Base-by-base conservation (phyloP, 129 eudicot species). In the Sambucus nigra region DNA sequence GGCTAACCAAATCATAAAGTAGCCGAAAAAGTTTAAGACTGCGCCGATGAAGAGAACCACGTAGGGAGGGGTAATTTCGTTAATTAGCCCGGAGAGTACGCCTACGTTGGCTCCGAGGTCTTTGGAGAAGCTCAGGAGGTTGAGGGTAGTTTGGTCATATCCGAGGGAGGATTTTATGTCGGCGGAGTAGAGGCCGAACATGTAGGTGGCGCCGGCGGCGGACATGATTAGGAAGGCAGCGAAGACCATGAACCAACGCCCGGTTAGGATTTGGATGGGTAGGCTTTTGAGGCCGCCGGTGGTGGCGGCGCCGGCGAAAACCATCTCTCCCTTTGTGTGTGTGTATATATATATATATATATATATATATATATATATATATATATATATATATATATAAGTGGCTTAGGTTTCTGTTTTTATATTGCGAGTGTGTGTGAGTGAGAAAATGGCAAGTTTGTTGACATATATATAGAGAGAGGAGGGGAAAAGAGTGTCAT, bases 221-320 rank as follows among this genome's bases (percentile, higher is more conserved):
- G 94, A 60, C 94, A 87, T 82, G 76, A 87, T 80, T 11, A 87
- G 74, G 31, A 84, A 74, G 61, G 96, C 71, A 51, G 86, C 87
- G 8, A 82, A 76, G 55, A 87, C 78, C 96, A 87, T 82, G 77
- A 87, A 87, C 96, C 96, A 87, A 60, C 88, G 79, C 11, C 96
- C 86, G n/a, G 60, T 72, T 21, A 82, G 13, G 46, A 87, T 76
- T 46, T 69, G 88, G 38, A 73, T 51, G 57, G 75, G 40, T 0
- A 86, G 56, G 63, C 32, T 51, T 20, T 52, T 57, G 6, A 57
- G 33, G 39, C 64, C 24, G 49, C 84, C 64, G 53, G 52, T 60
- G 54, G 35, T 46, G 46, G 17, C 44, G 54, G 56, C 64, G 47
- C 51, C 47, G 14, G 62, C 42, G 13, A 65, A 44, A 12, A n/a